Evolutionary conservation across 805 yeast species (phyloP), one percentile per base, ranked within the genome.

Genomic region (Komagataella ulmi): DNA sequence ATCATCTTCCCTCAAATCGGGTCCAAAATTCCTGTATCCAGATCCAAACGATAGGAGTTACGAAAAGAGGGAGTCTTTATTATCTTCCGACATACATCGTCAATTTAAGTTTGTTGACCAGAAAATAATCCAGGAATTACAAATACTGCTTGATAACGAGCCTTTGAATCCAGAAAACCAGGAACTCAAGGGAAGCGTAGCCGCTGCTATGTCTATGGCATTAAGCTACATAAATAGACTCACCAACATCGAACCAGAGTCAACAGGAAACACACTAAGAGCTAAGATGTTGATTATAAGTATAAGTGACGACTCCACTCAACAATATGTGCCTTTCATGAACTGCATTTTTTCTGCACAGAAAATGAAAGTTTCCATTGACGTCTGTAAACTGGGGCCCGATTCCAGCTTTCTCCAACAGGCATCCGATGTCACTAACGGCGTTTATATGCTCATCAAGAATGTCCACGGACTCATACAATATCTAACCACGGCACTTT

Each of bases 291-390:
- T 86, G 54, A 73, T 83, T 10, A 63, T 85, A 3, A 79, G 81
- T 54, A 76, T 88, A 23, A 80, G 83, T 56, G 88, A 81, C 55
- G 89, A 88, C 58, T 81, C 80, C 52, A 80, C 88, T 4, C 71
- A 88, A 50, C 88, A 87, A 53, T 95, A 93, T 64, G 87, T 91
- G 47, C 86, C 97, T 3, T 82, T 88, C 47, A 93, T 93, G 98
- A 93, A 93, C 65, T 77, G 93, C 54, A 91, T 93, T 30, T 93
- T 93, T 68, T 91, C 97, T 0, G 96, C 98, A 0, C 97, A 93
- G 58, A 91, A 90, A 65, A 77, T 85, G 85, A 83, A 81, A 58
- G 79, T 90, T 17, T 85, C 97, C 2, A 81, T 93, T 19, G 98
- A 93, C 65, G 90, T 90, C 10, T 91, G 95, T 54, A 89, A 90